Base-by-base conservation (phyloP, 2,329 filamentous ascomycete genomes). In the Penicillium sp. region DNA sequence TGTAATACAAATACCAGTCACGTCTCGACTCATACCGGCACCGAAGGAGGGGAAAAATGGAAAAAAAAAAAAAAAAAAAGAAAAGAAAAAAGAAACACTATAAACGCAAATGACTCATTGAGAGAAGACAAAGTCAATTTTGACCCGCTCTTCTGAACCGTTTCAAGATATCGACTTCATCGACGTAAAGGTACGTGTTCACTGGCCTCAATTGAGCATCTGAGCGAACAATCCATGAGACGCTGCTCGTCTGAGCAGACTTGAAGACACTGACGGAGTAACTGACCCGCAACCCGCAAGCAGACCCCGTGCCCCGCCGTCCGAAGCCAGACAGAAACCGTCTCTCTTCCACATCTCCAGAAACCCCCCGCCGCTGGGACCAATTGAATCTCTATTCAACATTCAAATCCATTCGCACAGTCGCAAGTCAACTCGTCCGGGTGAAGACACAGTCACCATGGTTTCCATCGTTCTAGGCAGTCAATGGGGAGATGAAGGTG, bases 401-500 rank as follows among this genome's bases (percentile, higher is more conserved):
- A 46, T 12, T 38, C n/a, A 36, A 48, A 49, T 43, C 39, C 39
- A 47, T n/a, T 37, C 18, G 39, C 40, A 38, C 40, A 36, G 51
- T 47, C 45, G 48, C n/a, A 4, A 45, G 39, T 18, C 37, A 29
- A 35, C 24, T 27, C 13, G n/a, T 36, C 33, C n/a, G 45, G 11
- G 27, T 13, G 28, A 45, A 32, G 12, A 28, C 36, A 65, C 47
- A 32, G 12, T 24, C 41, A 64, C 47, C 37, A 67, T 67, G 65
- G 67, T 73, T 47, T 70, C 72, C 43, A 67, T 75, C 46, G 70
- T 75, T 56, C 59, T 75, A 43, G 72, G 72, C 50, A 64, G 68
- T 55, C 72, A 75, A 65, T 75, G 71, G 67, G 72, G 72, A 57
- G 72, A 75, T 66, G 72, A 75, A 66, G 72, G 72, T 68, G 47